A percentile compares a stretch with the other conserved stretches of the same genome.
Conservation (phyloP, 768 basidiomycete species). For the Tricholoma flavovirens region DNA sequence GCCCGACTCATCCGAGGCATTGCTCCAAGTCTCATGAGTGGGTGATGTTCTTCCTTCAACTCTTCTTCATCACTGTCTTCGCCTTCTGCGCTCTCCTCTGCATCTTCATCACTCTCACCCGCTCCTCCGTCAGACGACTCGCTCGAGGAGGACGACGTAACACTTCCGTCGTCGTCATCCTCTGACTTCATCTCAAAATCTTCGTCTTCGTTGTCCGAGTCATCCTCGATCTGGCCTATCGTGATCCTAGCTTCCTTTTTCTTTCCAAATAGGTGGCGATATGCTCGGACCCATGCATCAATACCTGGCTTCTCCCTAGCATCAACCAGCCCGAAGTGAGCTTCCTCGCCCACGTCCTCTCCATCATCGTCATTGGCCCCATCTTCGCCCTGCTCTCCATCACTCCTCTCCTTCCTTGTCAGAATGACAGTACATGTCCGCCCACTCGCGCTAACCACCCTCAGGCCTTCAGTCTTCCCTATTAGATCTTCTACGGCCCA, state of each 20-base stretch:
- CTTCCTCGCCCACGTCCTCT: conserved; percentile 47
- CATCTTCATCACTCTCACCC: conserved; percentile 26
- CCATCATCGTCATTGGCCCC: conserved; percentile 31
- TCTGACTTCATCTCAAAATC: conserved; percentile 34
- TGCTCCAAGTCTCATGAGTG: conserved; percentile 58
- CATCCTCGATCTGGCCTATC: conserved; percentile 27
- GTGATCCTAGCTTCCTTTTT: conserved; percentile 11
- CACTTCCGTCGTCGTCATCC: conserved; percentile 23
- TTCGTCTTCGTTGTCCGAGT: conserved; percentile 43
- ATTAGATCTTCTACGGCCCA: conserved; percentile 61
- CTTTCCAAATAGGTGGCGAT: conserved; percentile 53
- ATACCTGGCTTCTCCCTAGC: conserved; percentile 63
- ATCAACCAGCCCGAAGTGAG: conserved; percentile 69
- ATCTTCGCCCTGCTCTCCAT: conserved; percentile 25
- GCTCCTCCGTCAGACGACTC: conserved; percentile 21
- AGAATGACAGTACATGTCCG: conserved; percentile 62
- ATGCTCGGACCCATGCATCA: conserved; percentile 55
- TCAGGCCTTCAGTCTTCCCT: conserved; percentile 41
- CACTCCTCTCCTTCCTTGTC: conserved; percentile 27
- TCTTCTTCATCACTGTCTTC: conserved; percentile 33
- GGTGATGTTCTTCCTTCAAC: conserved; percentile 53
- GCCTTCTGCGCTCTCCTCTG: conserved; percentile 24
- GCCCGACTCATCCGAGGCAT: conserved; percentile 66
- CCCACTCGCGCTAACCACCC: conserved; percentile 58
- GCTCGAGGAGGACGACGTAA: conserved; percentile 27